Conservation (phyloP, 108 stramenopile genomes). For the Stephanodiscus triporus region DNA sequence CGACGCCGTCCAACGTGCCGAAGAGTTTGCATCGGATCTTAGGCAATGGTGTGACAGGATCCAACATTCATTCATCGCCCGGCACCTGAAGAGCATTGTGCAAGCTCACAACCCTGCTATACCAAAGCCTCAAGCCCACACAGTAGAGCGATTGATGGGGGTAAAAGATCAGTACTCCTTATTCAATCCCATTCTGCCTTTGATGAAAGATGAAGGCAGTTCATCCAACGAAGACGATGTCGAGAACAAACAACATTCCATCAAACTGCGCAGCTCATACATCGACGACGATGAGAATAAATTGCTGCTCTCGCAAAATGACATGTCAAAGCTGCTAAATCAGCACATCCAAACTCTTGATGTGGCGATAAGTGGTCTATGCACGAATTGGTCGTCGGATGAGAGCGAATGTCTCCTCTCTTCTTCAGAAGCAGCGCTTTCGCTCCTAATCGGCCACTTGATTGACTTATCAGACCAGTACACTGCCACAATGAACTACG, state of each 20-base stretch:
- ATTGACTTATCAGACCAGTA: constrained; percentile 20
- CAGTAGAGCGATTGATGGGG: neutral
- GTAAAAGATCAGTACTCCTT: constrained; percentile 26
- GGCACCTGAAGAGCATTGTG: neutral
- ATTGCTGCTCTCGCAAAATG: constrained; percentile 10
- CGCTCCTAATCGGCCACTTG: constrained; percentile 18
- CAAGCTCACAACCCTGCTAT: constrained; percentile 40
- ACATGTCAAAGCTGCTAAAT: constrained; percentile 41
- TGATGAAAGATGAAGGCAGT: constrained; percentile 49
- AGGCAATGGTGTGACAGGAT: constrained; percentile 39
- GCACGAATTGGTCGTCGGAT: constrained; percentile 12
- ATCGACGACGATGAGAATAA: constrained; percentile 17
- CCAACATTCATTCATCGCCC: constrained; percentile 4
- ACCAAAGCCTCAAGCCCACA: constrained; percentile 3
- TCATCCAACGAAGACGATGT: neutral
- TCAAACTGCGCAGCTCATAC: neutral
- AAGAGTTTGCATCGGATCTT: constrained; percentile 45
- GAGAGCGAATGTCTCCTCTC: constrained; percentile 16
- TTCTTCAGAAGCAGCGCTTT: constrained; percentile 15
- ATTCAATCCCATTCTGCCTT: constrained; percentile 66
- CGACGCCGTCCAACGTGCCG: constrained; percentile 53
- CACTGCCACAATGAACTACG: constrained; percentile 34
- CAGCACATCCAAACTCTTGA: constrained; percentile 35
- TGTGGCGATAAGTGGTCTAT: constrained; percentile 11
- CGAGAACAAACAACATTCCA: neutral